Conservation (phyloP, 345 rosid species). For the Ceriops zippeliana region DNA sequence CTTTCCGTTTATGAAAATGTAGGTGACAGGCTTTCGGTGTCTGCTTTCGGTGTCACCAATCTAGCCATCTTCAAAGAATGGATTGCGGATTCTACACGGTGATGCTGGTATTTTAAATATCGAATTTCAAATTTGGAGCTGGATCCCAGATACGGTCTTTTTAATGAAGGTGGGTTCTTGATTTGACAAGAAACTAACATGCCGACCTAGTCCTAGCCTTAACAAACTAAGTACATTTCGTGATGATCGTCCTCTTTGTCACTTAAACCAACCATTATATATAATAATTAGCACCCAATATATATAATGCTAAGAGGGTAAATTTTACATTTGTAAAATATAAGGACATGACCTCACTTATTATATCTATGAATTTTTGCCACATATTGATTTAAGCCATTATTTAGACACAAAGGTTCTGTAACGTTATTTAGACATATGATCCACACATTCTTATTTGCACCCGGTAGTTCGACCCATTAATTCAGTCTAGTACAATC, state of each 20-base stretch:
- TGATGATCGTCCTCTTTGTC: constrained; percentile 12
- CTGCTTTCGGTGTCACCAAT: constrained; percentile 20
- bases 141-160: constrained; percentile 28
- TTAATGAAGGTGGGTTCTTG: constrained; percentile 40
- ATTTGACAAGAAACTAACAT: constrained; percentile 76
- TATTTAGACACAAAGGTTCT: no score
- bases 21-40: constrained; percentile 29
- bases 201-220: constrained; percentile 10
- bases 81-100: constrained; percentile 45
- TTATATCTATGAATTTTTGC: no score
- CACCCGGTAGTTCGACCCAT: no score
- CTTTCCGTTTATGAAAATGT: constrained; percentile 10
- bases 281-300: no score
- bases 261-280: constrained; percentile 11
- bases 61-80: constrained; percentile 19
- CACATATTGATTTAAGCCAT: no score
- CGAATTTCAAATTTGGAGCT: constrained; percentile 29
- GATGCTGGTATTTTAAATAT: constrained; percentile 22
- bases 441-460: no score
- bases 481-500: no score
- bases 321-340: no score
- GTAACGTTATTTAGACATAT: no score
- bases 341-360: no score
- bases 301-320: no score
- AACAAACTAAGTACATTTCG: constrained; percentile 6